Percentiles rank a stretch among this genome's conserved stretches.
phyloP scores from a whole-genome alignment of 306 rosid genomes.

The Neltuma alba region DNA sequence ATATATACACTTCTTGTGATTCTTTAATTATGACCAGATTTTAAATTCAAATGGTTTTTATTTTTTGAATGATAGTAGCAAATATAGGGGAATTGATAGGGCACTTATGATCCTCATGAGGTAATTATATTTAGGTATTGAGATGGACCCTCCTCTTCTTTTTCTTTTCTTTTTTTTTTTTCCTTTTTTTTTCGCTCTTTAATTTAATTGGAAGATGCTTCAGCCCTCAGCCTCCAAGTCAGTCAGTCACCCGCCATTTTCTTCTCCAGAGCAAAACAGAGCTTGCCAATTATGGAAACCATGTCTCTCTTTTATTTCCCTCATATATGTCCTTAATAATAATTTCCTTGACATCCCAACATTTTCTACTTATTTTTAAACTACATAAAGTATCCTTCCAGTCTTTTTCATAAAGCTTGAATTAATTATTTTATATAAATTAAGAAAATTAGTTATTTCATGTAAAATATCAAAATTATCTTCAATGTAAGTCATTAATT shows the following conservation, averaged over 20 bases:
- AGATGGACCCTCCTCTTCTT: slow-evolving; percentile 42
- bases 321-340: slow-evolving; percentile 13
- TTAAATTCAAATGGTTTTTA: too few species aligned
- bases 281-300: slow-evolving; percentile 60
- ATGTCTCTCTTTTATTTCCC: slow-evolving; percentile 23
- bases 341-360: slow-evolving; percentile 11
- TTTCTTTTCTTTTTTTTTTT: neutral
- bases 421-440: neutral
- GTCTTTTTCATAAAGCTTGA: neutral
- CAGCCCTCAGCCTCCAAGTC: slow-evolving; percentile 30
- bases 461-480: neutral
- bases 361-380: neutral
- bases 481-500: neutral
- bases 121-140: slow-evolving; percentile 42
- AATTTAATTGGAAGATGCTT: too few species aligned
- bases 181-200: too few species aligned
- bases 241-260: slow-evolving; percentile 39
- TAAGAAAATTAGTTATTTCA: neutral
- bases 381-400: neutral
- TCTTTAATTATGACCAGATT: slow-evolving; percentile 30
- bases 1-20: neutral
- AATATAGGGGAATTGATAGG: slow-evolving; percentile 43
- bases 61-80: slow-evolving; percentile 11
- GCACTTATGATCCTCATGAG: slow-evolving; percentile 49
- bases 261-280: slow-evolving; percentile 46